Conservation (phyloP, 2,329 filamentous ascomycete genomes). For the Lachnum nothofagi region DNA sequence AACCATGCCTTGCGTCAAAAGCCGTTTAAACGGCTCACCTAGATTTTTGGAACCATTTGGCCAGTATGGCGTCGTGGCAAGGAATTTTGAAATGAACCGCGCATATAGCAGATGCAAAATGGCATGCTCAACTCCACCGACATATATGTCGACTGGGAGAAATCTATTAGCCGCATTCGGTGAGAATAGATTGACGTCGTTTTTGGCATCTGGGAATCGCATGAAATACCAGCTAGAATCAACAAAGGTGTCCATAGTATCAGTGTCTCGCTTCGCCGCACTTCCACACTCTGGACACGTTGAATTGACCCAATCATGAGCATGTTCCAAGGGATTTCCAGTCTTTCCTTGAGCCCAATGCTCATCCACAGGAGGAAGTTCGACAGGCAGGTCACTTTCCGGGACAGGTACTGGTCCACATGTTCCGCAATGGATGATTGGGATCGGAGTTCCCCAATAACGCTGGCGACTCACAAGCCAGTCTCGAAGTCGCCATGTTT, state of each 20-base stretch:
- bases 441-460: constrained; percentile 89
- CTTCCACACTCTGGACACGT: constrained; percentile 68
- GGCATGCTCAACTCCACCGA: constrained; percentile 85
- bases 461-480: constrained; percentile 90
- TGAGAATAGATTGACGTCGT: constrained; percentile 56
- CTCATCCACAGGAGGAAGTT: constrained; percentile 62
- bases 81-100: constrained; percentile 84
- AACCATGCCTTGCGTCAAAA: constrained; percentile 89
- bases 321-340: constrained; percentile 72
- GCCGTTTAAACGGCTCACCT: constrained; percentile 73
- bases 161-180: constrained; percentile 48
- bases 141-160: constrained; percentile 80
- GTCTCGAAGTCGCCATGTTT: constrained; percentile 77
- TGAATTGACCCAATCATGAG: constrained; percentile 68
- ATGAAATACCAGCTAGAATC: constrained; percentile 94
- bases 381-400: constrained; percentile 68
- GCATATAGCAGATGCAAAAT: constrained; percentile 86
- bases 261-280: constrained; percentile 73
- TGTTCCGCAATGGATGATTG: constrained; percentile 72
- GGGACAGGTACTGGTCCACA: constrained; percentile 80
- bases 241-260: constrained; percentile 96
- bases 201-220: constrained; percentile 69
- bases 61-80: constrained; percentile 53
- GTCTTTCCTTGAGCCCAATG: constrained; percentile 64
- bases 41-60: constrained; percentile 39